phyloP scores from a whole-genome alignment of 2,329 filamentous ascomycete genomes.

The Periconia sp. region DNA sequence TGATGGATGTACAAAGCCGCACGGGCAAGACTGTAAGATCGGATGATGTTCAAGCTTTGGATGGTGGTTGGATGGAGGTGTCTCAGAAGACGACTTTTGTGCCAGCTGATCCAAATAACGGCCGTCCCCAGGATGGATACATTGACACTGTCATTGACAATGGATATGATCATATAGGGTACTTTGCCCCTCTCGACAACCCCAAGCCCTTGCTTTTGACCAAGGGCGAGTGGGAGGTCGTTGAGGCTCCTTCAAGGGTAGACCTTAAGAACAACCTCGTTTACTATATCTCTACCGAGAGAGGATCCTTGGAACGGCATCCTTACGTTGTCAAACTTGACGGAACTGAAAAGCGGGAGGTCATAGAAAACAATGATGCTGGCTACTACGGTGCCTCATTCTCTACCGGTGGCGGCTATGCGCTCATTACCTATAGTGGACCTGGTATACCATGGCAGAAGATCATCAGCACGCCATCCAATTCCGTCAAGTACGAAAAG shows the following conservation, averaged over 20 bases:
- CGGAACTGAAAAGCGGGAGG: constrained; percentile 68
- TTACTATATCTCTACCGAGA: constrained; percentile 86
- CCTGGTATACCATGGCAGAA: constrained; percentile 90
- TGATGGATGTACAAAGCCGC: constrained; percentile 76
- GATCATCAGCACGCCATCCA: constrained; percentile 79
- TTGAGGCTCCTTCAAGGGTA: constrained; percentile 78
- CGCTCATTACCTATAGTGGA: constrained; percentile 79
- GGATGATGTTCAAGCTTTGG: constrained; percentile 77
- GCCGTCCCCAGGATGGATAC: constrained; percentile 82
- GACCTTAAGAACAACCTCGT: constrained; percentile 84
- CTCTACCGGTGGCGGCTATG: constrained; percentile 78
- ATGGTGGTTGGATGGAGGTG: constrained; percentile 97
- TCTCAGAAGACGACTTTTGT: constrained; percentile 83
- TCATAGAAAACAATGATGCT: constrained; percentile 73
- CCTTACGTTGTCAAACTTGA: constrained; percentile 87
- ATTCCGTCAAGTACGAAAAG: constrained; percentile 64
- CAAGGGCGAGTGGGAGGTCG: constrained; percentile 89
- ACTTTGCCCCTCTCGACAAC: constrained; percentile 87
- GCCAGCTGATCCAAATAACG: constrained; percentile 76
- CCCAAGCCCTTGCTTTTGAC: constrained; percentile 83
- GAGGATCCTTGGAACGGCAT: constrained; percentile 86
- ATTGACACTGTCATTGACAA: constrained; percentile 87
- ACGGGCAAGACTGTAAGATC: constrained; percentile 78
- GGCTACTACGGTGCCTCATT: constrained; percentile 85
- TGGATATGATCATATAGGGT: constrained; percentile 86